A percentile compares a stretch with the other conserved stretches of the same genome.
These are phyloP conservation scores for Candida sithepensis DNA, from an alignment of 805 yeast species.

Conservation along the genomic window DNA sequence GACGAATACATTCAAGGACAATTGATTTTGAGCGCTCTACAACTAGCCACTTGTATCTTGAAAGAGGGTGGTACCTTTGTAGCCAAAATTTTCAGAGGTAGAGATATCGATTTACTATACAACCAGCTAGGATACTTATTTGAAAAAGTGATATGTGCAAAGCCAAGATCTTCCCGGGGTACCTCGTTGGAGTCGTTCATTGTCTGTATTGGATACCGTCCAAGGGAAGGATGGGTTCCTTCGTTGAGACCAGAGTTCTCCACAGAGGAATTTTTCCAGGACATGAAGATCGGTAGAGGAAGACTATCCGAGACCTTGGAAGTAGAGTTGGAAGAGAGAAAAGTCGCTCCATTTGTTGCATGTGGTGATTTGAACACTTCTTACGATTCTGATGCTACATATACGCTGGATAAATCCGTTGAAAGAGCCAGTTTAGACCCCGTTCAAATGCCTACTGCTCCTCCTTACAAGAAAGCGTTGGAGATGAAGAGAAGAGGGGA, in stretches of 20 bases:
- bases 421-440: conserved; percentile 67
- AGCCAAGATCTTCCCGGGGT: conserved; percentile 93
- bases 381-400: conserved; percentile 95
- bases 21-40: conserved; percentile 84
- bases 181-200: conserved; percentile 92
- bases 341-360: conserved; percentile 87
- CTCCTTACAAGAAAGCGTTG: conserved; percentile 91
- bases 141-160: conserved; percentile 87
- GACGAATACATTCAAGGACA: conserved; percentile 98
- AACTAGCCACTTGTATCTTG: conserved; percentile 83
- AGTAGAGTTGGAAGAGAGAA: conserved; percentile 59
- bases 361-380: conserved; percentile 83
- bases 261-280: conserved; percentile 80
- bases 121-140: conserved; percentile 88
- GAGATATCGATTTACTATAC: conserved; percentile 91
- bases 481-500: conserved; percentile 80
- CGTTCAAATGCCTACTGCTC: conserved; percentile 93
- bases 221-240: conserved; percentile 84
- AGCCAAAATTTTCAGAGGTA: conserved; percentile 93
- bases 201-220: conserved; percentile 84
- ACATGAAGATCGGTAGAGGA: conserved; percentile 52
- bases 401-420: conserved; percentile 47
- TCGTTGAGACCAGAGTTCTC: conserved; percentile 45
- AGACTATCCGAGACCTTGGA: conserved; percentile 44
- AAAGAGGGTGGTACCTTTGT: conserved; percentile 91